Conservation (phyloP, 2,329 filamentous ascomycete genomes). For the Hortaea werneckii region DNA sequence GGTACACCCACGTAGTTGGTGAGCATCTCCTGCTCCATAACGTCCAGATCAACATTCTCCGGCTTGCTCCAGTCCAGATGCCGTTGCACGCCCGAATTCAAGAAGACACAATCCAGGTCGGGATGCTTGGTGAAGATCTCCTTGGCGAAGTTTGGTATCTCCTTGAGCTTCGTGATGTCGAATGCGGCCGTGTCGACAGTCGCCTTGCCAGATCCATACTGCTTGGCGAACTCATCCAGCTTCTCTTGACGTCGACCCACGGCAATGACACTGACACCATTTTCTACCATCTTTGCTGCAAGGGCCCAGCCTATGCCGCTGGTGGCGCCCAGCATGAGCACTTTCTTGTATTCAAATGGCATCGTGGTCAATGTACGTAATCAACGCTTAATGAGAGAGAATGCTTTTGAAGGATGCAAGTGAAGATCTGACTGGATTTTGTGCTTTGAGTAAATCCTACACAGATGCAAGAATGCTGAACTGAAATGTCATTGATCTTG, state of each 20-base stretch:
- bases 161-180: constrained; percentile 41
- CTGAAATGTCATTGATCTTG: too few relatives aligned
- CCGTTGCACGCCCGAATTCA: constrained; percentile 46
- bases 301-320: constrained; percentile 43
- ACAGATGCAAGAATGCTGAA: too few relatives aligned
- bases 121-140: constrained; percentile 36
- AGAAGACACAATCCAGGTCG: constrained; percentile 42
- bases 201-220: constrained; percentile 27
- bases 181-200: constrained; percentile 37
- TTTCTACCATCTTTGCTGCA: constrained; percentile 38
- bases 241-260: constrained; percentile 43
- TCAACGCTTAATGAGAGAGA: too few relatives aligned
- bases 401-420: too few relatives aligned
- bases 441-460: too few relatives aligned
- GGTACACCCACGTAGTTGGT: constrained; percentile 38
- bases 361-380: too few relatives aligned
- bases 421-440: too few relatives aligned
- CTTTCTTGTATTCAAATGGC: constrained; percentile 42
- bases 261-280: constrained; percentile 39
- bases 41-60: constrained; percentile 35
- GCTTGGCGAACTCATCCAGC: constrained; percentile 37
- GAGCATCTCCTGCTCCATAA: constrained; percentile 36
- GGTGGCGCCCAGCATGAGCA: constrained; percentile 45
- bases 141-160: constrained; percentile 36
- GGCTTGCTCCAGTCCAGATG: constrained; percentile 41